Base-by-base conservation (phyloP, 441 rosid genomes). In the Raphanus hybrid region DNA sequence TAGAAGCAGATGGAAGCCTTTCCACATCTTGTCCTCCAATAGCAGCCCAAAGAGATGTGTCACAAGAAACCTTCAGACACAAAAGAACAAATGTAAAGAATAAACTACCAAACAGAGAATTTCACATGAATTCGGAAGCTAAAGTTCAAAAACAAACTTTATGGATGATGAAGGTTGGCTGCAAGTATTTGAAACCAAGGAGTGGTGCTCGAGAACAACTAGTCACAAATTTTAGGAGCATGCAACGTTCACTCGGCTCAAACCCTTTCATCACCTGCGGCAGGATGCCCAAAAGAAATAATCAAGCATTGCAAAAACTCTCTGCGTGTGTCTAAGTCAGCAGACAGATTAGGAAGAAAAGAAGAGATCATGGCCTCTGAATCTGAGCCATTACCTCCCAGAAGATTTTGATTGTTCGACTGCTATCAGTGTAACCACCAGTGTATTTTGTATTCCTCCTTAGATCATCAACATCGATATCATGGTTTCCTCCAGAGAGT, bases 161-260 rank as follows among this genome's bases (percentile, higher is more conserved):
- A 80, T 94, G 99, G 79, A 96, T 91, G 15, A 92, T 96, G 85
- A 94, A 96, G 64, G 96, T 82, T 69, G 98, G 98, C 80, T 90
- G 98, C 88, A 94, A 85, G 86, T 94, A 88, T 82, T 91, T 94
- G 87, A 96, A 96, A 60, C 99, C 98, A 57, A 92, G 95, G 69
- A 91, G 92, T 77, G 99, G 99, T 83, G 94, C 95, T 70, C 98
- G 93, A 75, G 97, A 94, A 85, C 98, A 94, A 83, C 99, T 96
- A 43, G 98, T 96, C 75, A 94, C 99, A 82, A 96, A 96, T 82
- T 96, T 96, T 69, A 94, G 98, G 80, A 96, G 86, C 97, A 92
- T 78, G 77, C 98, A 96, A 0, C 96, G 95, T 74, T 96, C 94
- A 75, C 84, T 85, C 50, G 98, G 98, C 84, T 89, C 90, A 85